Base-by-base conservation (phyloP, 2,329 filamentous ascomycete species). In the Rhynchosporium agropyri region DNA sequence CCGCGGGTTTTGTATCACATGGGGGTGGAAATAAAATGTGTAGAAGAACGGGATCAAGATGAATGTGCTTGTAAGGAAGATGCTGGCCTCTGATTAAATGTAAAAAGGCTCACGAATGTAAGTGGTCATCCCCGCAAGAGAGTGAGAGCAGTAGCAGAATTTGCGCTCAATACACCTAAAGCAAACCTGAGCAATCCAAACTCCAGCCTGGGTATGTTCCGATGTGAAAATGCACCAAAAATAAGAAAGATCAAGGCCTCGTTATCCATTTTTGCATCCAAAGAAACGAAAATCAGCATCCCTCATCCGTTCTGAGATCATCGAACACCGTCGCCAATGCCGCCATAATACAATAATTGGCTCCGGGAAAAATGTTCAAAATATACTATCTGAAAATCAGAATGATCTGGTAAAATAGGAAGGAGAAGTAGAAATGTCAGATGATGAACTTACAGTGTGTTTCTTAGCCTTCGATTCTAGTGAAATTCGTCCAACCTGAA, bases 301-400 rank as follows among this genome's bases (percentile, higher is more conserved):
- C 63, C 36, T 68, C 64, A 63, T 68, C 66, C 9, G 57, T 63
- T 42, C 66, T 63, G 58, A 65, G 63, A 40, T 68, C 66, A 63
- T 68, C 66, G 43, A 68, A 65, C 12, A 66, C 63, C 3, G 64
- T 66, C 3, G 60, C 46, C 43, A 68, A 51, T 2, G 64, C 63
- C 10, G 63, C 61, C 53, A 68, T 65, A 20, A 66, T 61, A 33
- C 55, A 57, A 45, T 65, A 68, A 31, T 68, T 66, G 48, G 61
- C 59, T 20, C 64, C 61, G 3, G 62, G 51, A 1, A 59, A 61
- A 9, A 66, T 33, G 36, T 45, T 61, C n/a, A 68, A 57, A 33
- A 57, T 61, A 49, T 68, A 68, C 61, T 67, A 49, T 26, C 29
- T 0, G 9, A 40, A 1, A 15, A 20, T 66, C 33, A 66, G 60